Conservation (phyloP, 2,329 filamentous ascomycete species). For the Xylaria sp. region DNA sequence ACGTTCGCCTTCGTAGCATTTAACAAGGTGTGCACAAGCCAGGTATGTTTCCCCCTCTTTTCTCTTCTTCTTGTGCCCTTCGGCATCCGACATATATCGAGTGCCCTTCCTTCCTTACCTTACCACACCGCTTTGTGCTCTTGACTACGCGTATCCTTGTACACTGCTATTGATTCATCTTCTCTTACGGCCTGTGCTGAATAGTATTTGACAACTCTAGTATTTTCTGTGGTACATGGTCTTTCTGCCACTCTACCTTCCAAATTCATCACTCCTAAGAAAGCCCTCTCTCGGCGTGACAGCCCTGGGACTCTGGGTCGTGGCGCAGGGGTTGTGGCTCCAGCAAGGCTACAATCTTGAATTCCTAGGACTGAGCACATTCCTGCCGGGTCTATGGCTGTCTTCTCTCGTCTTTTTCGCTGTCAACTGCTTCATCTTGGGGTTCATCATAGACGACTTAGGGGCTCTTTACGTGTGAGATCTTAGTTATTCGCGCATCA, state of each 20-base stretch:
- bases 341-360: slow-evolving; percentile 81
- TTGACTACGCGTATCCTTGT: neutral
- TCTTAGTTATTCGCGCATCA: neutral
- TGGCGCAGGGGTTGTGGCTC: slow-evolving; percentile 79
- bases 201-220: slow-evolving; percentile 58
- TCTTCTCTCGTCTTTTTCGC: slow-evolving; percentile 83
- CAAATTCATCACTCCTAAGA: slow-evolving; percentile 76
- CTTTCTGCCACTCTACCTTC: slow-evolving; percentile 91
- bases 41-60: slow-evolving; percentile 66
- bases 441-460: slow-evolving; percentile 78
- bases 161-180: neutral
- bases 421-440: slow-evolving; percentile 88
- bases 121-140: too few species aligned
- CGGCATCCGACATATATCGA: neutral
- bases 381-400: slow-evolving; percentile 84
- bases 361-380: slow-evolving; percentile 83
- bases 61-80: neutral
- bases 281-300: slow-evolving; percentile 69
- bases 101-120: neutral
- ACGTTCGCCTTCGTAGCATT: slow-evolving; percentile 98
- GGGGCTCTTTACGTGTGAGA: slow-evolving; percentile 26
- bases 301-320: slow-evolving; percentile 78
- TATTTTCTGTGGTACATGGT: slow-evolving; percentile 99
- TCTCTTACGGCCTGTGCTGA: neutral
- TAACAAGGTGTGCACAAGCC: slow-evolving; percentile 98